A percentile compares a stretch with the other conserved stretches of the same genome.
These are phyloP conservation scores for Torrubiellomyces zombiae DNA, from an alignment of 2,329 filamentous ascomycete genomes.

Conservation along the genomic window DNA sequence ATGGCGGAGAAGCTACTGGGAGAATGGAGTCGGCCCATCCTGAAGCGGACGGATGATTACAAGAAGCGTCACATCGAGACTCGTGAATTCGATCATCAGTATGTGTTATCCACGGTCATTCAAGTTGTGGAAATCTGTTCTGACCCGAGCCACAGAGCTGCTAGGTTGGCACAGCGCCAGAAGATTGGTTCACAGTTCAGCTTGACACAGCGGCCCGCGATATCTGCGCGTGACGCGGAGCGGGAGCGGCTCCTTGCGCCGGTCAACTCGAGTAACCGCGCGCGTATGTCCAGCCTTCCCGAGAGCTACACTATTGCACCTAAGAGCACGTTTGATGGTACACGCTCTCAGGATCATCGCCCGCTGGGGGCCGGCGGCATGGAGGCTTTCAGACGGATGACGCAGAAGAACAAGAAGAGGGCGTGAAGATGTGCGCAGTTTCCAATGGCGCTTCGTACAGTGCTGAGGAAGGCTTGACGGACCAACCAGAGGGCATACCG, in stretches of 20 bases:
- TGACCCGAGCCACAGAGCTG: slow-evolving; percentile 23
- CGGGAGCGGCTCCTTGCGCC: slow-evolving; percentile 42
- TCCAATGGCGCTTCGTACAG: too few species aligned
- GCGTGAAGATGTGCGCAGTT: too few species aligned
- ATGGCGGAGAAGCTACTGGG: slow-evolving; percentile 83
- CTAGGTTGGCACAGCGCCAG: slow-evolving; percentile 33
- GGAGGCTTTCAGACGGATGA: slow-evolving; percentile 51
- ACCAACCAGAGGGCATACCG: too few species aligned
- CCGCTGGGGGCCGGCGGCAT: slow-evolving; percentile 46
- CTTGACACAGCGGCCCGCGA: slow-evolving; percentile 31
- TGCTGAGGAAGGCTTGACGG: too few species aligned
- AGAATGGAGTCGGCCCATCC: slow-evolving; percentile 88
- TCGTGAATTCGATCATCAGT: slow-evolving; percentile 47
- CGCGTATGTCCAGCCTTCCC: slow-evolving; percentile 35
- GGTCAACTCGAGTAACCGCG: slow-evolving; percentile 36
- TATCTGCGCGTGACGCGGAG: slow-evolving; percentile 30
- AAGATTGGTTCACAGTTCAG: slow-evolving; percentile 31
- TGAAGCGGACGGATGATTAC: slow-evolving; percentile 88
- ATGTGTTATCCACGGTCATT: slow-evolving; percentile 14
- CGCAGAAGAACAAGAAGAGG: slow-evolving; percentile 43
- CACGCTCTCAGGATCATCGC: slow-evolving; percentile 32
- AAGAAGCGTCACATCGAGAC: slow-evolving; percentile 61
- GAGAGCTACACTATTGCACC: slow-evolving; percentile 43
- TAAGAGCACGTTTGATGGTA: slow-evolving; percentile 42
- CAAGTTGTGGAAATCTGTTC: background rate